Base-by-base conservation (phyloP, 106 monocot genomes). In the Dendrobium nobile region DNA sequence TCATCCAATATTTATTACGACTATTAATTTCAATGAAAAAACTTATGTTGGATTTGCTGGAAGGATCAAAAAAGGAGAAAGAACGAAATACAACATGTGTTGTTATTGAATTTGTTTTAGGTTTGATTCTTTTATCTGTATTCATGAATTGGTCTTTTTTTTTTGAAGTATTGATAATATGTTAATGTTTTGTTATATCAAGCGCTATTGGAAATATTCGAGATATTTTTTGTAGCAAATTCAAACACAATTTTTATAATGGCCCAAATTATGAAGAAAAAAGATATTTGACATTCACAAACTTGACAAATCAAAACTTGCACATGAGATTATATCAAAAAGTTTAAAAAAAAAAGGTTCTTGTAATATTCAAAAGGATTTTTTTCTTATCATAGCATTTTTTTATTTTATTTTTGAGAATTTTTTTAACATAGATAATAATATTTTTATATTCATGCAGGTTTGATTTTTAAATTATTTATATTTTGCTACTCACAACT, bases 51-150 rank as follows among this genome's bases (percentile, higher is more conserved):
- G 92, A 40, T 77, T 4, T 37, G 0, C 20, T 77, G 86, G 82
- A 54, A 88, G 43, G 80, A 92, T 20, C 80, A 90, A 90, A 82
- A 82, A 95, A 84, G 76, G 88, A 88, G 4, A 92, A 90, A 16
- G 88, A 92, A 72, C 88, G 90, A 75, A 76, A 80, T 17, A 92
- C 84, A 41, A 90, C 95, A 72, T 73, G 81, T 40, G 54, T 79
- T 81, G 88, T 77, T 72, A 84, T 95, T 54, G 75, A 85, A 47
- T 88, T 75, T 44, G 84, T 95, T 54, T 80, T 92, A 87, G 90
- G 92, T 92, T 56, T 64, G 7, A 64, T 6, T 7, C 18, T 22
- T 22, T 7, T 64, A 10, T 54, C 0, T 54, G 16, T 4, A 15
- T 64, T 0, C 22, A 22, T 26, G 17, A 55, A 55, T 64, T 64